These are phyloP conservation scores for Cutaneotrichosporon daszewskae DNA, from an alignment of 1,284 basidiomycete species.

Conservation along the genomic window DNA sequence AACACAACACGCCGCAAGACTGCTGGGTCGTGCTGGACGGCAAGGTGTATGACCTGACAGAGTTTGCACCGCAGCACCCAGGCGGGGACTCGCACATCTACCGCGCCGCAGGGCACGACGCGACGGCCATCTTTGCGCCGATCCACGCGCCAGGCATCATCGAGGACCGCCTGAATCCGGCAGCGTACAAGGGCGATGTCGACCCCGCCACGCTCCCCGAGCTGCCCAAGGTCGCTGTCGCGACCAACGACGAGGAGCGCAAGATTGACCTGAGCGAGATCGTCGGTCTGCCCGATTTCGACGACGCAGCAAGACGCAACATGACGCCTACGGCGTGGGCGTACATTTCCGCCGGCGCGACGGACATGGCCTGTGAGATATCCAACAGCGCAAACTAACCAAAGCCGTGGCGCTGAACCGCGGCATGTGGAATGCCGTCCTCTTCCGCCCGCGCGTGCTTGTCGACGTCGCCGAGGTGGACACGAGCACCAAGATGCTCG, in stretches of 20 bases:
- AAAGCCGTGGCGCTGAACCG: slow-evolving; percentile 41
- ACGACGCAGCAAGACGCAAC: slow-evolving; percentile 38
- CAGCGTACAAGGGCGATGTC: slow-evolving; percentile 24
- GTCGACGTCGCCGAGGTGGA: slow-evolving; percentile 42
- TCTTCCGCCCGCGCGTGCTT: slow-evolving; percentile 45
- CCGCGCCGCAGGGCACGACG: slow-evolving; percentile 42
- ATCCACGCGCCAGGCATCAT: slow-evolving; percentile 46
- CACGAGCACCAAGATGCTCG: slow-evolving; percentile 38
- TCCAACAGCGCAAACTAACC: neutral
- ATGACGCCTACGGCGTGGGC: slow-evolving; percentile 46
- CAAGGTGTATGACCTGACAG: slow-evolving; percentile 54
- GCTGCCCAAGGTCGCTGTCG: slow-evolving; percentile 2
- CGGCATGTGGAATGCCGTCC: slow-evolving; percentile 39
- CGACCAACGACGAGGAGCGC: slow-evolving; percentile 18
- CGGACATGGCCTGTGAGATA: slow-evolving; percentile 43
- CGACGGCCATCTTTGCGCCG: slow-evolving; percentile 37
- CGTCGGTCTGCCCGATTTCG: slow-evolving; percentile 46
- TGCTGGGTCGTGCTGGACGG: slow-evolving; percentile 80
- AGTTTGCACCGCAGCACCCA: slow-evolving; percentile 44
- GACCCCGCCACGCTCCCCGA: slow-evolving; percentile 30
- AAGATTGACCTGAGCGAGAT: slow-evolving; percentile 39
- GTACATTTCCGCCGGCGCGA: slow-evolving; percentile 46
- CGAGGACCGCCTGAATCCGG: slow-evolving; percentile 36
- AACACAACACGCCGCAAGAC: slow-evolving; percentile 52
- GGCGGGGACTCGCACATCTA: slow-evolving; percentile 38